Conservation (phyloP, 2,329 filamentous ascomycete genomes). For the Hypoxylon sp. region DNA sequence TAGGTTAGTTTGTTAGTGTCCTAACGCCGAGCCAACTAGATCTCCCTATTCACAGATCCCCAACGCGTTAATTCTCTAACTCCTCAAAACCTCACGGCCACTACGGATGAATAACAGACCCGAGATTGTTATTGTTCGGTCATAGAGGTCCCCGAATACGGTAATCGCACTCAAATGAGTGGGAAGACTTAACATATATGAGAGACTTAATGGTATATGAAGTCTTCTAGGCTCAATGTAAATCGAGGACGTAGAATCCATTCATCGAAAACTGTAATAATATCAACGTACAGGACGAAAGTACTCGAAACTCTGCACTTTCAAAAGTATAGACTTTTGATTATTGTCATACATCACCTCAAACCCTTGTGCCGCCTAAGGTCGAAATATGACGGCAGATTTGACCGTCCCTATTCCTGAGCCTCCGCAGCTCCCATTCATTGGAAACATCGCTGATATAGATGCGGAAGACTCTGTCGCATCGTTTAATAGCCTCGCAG, state of each 20-base stretch:
- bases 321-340: neutral
- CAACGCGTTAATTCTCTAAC: neutral
- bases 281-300: neutral
- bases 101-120: slow-evolving; percentile 15
- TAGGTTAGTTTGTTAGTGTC: neutral
- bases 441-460: slow-evolving; percentile 75
- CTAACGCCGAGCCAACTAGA: neutral
- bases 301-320: neutral
- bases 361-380: too few relatives aligned
- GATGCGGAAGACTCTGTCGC: slow-evolving; percentile 68
- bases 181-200: neutral
- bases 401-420: slow-evolving; percentile 27
- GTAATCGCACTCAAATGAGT: neutral
- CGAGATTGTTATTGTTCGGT: neutral
- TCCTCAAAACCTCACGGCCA: neutral
- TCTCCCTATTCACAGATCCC: neutral
- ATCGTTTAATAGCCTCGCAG: slow-evolving; percentile 70
- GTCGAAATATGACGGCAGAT: slow-evolving; percentile 18
- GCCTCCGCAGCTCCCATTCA: slow-evolving; percentile 67
- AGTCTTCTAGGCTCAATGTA: neutral
- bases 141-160: neutral
- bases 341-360: neutral
- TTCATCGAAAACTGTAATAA: neutral
- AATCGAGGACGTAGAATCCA: neutral
- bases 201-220: neutral